Evolutionary conservation across 768 basidiomycete species (phyloP).

Genomic region (Lactifluus subvellereus): DNA sequence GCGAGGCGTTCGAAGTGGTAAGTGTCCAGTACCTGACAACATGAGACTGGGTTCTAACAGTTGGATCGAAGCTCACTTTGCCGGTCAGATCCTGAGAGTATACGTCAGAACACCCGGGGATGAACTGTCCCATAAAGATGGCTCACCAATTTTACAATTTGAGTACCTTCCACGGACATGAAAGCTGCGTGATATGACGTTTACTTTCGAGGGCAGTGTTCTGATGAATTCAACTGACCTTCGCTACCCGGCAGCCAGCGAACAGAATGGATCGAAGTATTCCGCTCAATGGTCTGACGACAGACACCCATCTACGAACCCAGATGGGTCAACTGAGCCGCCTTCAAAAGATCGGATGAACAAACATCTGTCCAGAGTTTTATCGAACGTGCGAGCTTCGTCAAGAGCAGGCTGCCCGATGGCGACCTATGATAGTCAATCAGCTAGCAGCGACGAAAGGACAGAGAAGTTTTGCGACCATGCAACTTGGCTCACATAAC

Average conservation of each 20-base stretch:
- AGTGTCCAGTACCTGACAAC: conserved; percentile 38
- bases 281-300: conserved; percentile 55
- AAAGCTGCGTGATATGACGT: conserved; percentile 41
- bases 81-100: conserved; percentile 51
- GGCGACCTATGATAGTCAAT: conserved; percentile 46
- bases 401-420: conserved; percentile 52
- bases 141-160: conserved; percentile 54
- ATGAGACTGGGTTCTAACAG: not conserved
- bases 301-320: conserved; percentile 56
- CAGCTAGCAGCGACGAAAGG: not conserved
- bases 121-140: not conserved
- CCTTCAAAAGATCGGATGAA: not conserved
- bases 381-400: conserved; percentile 55
- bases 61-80: conserved; percentile 27
- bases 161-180: conserved; percentile 61
- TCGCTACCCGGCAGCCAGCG: conserved; percentile 63
- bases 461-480: conserved; percentile 39
- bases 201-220: not conserved
- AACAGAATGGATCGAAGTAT: conserved; percentile 51
- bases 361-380: conserved; percentile 70
- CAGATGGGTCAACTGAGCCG: not conserved
- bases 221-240: conserved; percentile 33
- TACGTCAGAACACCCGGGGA: not conserved
- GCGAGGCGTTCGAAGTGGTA: conserved; percentile 58
- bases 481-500: conserved; percentile 72